These are phyloP conservation scores for Apiotrichum montevideense DNA, from an alignment of 1,284 basidiomycete species.

Conservation along the genomic window DNA sequence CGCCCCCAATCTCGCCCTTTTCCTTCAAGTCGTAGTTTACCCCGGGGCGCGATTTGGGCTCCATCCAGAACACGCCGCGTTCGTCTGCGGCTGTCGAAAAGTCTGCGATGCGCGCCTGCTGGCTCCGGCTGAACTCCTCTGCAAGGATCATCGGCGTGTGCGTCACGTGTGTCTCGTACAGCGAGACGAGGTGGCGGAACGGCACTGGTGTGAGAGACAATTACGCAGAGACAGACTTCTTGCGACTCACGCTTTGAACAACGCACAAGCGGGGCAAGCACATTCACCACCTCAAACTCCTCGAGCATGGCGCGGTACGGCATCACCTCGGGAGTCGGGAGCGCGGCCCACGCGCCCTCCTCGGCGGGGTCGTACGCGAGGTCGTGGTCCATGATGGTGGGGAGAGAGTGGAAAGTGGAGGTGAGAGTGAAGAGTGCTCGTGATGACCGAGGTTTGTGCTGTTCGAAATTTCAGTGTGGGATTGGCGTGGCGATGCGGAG, in stretches of 20 bases:
- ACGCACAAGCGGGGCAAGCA: conserved; percentile 54
- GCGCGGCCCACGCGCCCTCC: conserved; percentile 16
- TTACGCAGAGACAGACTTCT: no score
- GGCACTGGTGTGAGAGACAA: conserved; percentile 42
- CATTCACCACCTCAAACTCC: conserved; percentile 48
- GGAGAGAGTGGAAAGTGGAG: no score
- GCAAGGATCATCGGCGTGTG: conserved; percentile 59
- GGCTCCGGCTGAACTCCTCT: conserved; percentile 54
- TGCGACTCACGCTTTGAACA: conserved; percentile 51
- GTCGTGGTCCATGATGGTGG: not conserved
- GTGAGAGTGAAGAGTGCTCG: no score
- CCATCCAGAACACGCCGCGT: conserved; percentile 52
- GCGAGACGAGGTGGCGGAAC: conserved; percentile 54
- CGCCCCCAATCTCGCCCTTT: not conserved
- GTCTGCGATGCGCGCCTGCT: conserved; percentile 53
- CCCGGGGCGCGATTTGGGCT: conserved; percentile 12
- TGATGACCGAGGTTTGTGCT: no score
- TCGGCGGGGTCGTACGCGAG: not conserved
- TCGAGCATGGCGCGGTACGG: conserved; percentile 48
- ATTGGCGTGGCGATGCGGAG: no score
- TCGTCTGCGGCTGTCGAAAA: conserved; percentile 53
- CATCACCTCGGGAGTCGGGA: conserved; percentile 38
- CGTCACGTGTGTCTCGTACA: conserved; percentile 55
- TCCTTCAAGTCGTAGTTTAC: not conserved
- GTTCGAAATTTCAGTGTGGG: no score